A percentile compares a stretch with the other conserved stretches of the same genome.
These are phyloP conservation scores for Xylaria nigripes DNA, from an alignment of 495 filamentous ascomycete species.

Conservation along the genomic window DNA sequence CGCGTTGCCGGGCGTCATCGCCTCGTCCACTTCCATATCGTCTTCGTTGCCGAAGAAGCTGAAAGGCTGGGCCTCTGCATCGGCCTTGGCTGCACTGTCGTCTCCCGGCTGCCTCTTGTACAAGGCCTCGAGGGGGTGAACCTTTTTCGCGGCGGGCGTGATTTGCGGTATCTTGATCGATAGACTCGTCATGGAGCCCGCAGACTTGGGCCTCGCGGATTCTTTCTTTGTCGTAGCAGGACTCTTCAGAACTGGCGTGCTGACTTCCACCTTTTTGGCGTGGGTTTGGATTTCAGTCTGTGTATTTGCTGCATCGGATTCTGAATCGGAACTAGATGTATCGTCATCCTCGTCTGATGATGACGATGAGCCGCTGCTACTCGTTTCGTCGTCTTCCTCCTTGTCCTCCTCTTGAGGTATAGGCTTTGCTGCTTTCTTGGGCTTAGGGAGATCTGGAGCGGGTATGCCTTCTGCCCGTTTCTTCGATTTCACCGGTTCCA, in stretches of 20 bases:
- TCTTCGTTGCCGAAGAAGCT: slow-evolving; percentile 50
- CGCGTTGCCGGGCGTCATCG: slow-evolving; percentile 15
- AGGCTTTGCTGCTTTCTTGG: slow-evolving; percentile 11
- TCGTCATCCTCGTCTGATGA: slow-evolving; percentile 20
- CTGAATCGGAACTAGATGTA: slow-evolving; percentile 14
- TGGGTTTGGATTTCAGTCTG: neutral
- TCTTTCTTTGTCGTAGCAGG: slow-evolving; percentile 13
- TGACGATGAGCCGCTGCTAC: slow-evolving; percentile 26
- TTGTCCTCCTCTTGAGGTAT: slow-evolving; percentile 2
- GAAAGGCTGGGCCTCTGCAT: slow-evolving; percentile 28
- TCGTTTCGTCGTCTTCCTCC: slow-evolving; percentile 23
- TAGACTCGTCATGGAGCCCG: slow-evolving; percentile 35
- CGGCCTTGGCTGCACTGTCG: slow-evolving; percentile 16
- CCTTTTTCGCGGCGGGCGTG: slow-evolving; percentile 38
- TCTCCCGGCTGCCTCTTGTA: slow-evolving; percentile 62
- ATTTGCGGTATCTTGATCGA: slow-evolving; percentile 43
- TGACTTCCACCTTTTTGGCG: slow-evolving; percentile 9
- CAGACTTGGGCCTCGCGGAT: slow-evolving; percentile 31
- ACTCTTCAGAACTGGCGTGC: slow-evolving; percentile 14
- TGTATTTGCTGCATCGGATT: slow-evolving; percentile 15
- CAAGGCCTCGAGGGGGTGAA: slow-evolving; percentile 82
- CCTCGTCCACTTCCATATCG: slow-evolving; percentile 28
- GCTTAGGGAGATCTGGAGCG: slow-evolving; percentile 9
- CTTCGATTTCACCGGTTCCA: slow-evolving; percentile 46
- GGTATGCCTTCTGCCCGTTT: slow-evolving; percentile 11